These are phyloP conservation scores for Paracorniculantispora psalliotae DNA, from an alignment of 2,329 filamentous ascomycete species.

Conservation along the genomic window DNA sequence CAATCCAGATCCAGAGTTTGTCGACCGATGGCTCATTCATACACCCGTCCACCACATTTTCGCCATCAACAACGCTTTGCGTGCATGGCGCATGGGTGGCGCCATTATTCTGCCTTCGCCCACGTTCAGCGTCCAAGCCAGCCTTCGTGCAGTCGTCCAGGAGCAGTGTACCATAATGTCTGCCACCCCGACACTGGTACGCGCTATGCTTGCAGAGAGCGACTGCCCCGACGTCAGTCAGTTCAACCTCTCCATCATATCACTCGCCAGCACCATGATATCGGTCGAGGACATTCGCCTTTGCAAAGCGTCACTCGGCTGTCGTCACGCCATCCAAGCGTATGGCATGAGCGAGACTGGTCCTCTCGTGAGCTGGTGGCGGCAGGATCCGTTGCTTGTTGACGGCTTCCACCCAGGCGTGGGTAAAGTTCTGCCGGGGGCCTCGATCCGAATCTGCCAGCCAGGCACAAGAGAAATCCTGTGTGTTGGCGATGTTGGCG, in stretches of 20 bases:
- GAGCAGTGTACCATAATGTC: constrained; percentile 34
- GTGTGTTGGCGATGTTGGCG: constrained; percentile 29
- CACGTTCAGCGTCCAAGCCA: constrained; percentile 29
- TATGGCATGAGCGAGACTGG: constrained; percentile 44
- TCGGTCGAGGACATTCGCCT: constrained; percentile 26
- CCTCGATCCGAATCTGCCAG: constrained; percentile 32
- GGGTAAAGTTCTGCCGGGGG: constrained; percentile 36
- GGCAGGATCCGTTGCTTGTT: constrained; percentile 24
- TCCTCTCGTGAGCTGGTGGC: constrained; percentile 36
- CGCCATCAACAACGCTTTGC: constrained; percentile 34
- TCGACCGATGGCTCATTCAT: constrained; percentile 34
- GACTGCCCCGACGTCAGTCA: constrained; percentile 22
- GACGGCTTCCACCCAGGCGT: constrained; percentile 35
- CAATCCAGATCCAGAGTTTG: constrained; percentile 23
- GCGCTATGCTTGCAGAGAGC: constrained; percentile 27
- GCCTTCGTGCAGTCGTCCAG: constrained; percentile 26
- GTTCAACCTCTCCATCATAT: constrained; percentile 29
- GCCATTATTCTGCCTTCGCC: constrained; percentile 32
- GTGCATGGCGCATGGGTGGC: constrained; percentile 32
- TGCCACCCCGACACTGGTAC: constrained; percentile 35
- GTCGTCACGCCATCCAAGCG: constrained; percentile 29
- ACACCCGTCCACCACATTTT: constrained; percentile 35
- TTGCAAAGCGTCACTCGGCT: constrained; percentile 28
- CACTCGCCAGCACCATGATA: constrained; percentile 31
- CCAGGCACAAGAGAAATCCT: constrained; percentile 27